Evolutionary conservation across 2,329 filamentous ascomycete genomes (phyloP), one percentile per base, ranked within the genome.

Genomic region (Aspergillus novoparasiticus): DNA sequence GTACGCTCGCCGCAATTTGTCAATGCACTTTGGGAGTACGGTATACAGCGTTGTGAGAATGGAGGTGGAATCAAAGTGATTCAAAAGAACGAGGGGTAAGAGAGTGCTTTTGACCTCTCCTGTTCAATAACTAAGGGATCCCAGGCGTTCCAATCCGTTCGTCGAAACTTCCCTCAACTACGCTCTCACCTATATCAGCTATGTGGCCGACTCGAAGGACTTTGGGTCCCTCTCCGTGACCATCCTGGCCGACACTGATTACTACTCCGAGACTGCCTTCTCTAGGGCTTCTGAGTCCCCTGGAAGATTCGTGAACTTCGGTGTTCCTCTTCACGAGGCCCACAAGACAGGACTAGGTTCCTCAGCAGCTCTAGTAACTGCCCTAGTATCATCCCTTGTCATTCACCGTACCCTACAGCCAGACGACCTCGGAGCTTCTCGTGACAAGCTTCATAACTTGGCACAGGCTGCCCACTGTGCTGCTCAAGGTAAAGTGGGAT

Each of bases 331-430:
- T 41, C 81, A 84, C 62, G 85, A 89, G 66, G 94, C 94, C 19
- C 91, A 97, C 84, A 99, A 99, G 83, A 99, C 95, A 0, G 95
- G 95, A 2, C 87, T 99, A 34, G 95, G 95, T 63, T 97, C 94
- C 12, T 97, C 94, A 1, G 95, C 95, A 4, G 95, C 95, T 4
- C 86, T 99, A 14, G 94, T 98, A 36, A 98, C 95, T 1, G 85
- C 94, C 46, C 87, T 99, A 46, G 89, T 78, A 73, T 93, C 59
- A 51, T 78, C 55, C 82, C 84, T 54, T 36, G 78, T 80, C 43
- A 77, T 80, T 56, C 78, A 80, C 67, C 78, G 78, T 4, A 80
- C 78, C 10, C 75, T 80, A 67, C 78, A 79, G 56, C 76, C 78
- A 2, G 77, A 79, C 41, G 78, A 80, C 60, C 71, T 80, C 23